A percentile compares a stretch with the other conserved stretches of the same genome.
Conservation (phyloP, 2,329 filamentous ascomycete genomes). For the Ophiostoma angusticollis region DNA sequence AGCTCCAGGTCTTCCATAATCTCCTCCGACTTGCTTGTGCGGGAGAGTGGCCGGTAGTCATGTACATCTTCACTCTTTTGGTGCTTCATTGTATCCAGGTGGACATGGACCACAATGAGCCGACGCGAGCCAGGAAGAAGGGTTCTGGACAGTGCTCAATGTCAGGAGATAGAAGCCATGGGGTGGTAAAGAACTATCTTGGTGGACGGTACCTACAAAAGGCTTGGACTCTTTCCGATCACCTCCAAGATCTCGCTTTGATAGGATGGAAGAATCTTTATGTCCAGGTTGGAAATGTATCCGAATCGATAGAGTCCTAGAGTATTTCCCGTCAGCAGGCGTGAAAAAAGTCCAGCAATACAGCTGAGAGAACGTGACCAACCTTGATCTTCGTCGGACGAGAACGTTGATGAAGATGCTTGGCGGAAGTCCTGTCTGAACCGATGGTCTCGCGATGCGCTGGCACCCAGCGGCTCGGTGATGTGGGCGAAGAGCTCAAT, state of each 20-base stretch:
- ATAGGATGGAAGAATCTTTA: slow-evolving; percentile 31
- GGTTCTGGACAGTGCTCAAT: slow-evolving; percentile 11
- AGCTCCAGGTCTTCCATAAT: slow-evolving; percentile 46
- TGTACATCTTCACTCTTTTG: slow-evolving; percentile 14
- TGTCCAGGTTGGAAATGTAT: slow-evolving; percentile 34
- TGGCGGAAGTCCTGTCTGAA: slow-evolving; percentile 2
- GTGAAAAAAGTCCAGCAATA: no score
- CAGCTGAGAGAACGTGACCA: not conserved
- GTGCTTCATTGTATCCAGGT: slow-evolving; percentile 20
- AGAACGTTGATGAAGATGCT: not conserved
- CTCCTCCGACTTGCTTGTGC: slow-evolving; percentile 34
- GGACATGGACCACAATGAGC: slow-evolving; percentile 36
- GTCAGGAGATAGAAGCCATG: no score
- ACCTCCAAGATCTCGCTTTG: slow-evolving; percentile 32
- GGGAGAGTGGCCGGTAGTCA: slow-evolving; percentile 4
- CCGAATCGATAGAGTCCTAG: slow-evolving; percentile 28
- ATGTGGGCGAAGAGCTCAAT: slow-evolving; percentile 34
- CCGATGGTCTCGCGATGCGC: not conserved
- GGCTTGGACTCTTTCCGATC: slow-evolving; percentile 30
- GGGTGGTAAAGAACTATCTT: no score
- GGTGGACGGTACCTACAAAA: slow-evolving; percentile 25
- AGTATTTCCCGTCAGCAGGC: no score
- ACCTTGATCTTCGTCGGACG: slow-evolving; percentile 4
- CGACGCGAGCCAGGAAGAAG: slow-evolving; percentile 28
- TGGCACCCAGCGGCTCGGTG: slow-evolving; percentile 3